phyloP scores from a whole-genome alignment of 768 basidiomycete species.

The Glaciozyma antarctica region DNA sequence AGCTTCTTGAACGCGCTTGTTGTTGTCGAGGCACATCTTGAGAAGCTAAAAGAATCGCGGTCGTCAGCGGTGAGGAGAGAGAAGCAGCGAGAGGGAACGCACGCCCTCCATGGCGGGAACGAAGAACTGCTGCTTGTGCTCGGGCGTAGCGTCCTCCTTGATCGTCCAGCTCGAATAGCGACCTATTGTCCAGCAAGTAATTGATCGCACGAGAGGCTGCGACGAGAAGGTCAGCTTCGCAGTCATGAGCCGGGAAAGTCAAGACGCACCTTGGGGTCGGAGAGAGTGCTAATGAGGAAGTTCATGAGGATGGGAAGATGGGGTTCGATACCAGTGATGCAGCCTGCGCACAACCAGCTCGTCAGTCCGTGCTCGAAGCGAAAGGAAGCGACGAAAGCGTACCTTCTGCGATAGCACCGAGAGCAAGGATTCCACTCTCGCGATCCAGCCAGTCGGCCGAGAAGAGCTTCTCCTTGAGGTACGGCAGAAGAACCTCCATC shows the following conservation, averaged over 20 bases:
- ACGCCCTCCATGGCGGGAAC: slow-evolving; percentile 98
- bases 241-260: not conserved
- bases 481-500: slow-evolving; percentile 74
- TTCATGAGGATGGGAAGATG: slow-evolving; percentile 89
- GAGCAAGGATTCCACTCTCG: slow-evolving; percentile 88
- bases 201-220: slow-evolving; percentile 91
- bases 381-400: slow-evolving; percentile 30
- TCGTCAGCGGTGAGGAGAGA: not conserved
- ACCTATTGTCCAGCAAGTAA: slow-evolving; percentile 99
- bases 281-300: slow-evolving; percentile 79
- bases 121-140: slow-evolving; percentile 82
- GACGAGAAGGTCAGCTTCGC: not conserved
- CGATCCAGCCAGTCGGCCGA: slow-evolving; percentile 83
- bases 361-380: not conserved
- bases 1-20: slow-evolving; percentile 98
- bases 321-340: slow-evolving; percentile 88
- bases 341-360: slow-evolving; percentile 50
- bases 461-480: slow-evolving; percentile 89
- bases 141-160: slow-evolving; percentile 52
- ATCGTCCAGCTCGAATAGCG: slow-evolving; percentile 95
- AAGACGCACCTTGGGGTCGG: slow-evolving; percentile 70
- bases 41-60: slow-evolving; percentile 56
- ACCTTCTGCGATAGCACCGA: slow-evolving; percentile 99
- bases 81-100: slow-evolving; percentile 35
- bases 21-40: slow-evolving; percentile 93